phyloP scores from a whole-genome alignment of 2,329 filamentous ascomycete species.

The Gliomastix tumulicola region DNA sequence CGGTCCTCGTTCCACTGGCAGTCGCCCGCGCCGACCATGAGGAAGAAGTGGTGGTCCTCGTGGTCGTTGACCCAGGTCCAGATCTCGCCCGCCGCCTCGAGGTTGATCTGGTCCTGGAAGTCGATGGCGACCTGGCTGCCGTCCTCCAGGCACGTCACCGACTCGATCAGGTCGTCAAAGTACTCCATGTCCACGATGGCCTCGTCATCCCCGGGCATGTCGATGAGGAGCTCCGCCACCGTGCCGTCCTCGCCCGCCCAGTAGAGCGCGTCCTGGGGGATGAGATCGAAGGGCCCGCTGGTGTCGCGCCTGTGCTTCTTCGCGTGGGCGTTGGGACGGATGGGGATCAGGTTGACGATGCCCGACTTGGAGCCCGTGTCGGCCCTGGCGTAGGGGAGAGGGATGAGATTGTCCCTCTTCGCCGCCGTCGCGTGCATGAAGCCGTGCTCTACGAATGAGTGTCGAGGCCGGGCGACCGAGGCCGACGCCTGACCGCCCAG shows the following conservation, averaged over 20 bases:
- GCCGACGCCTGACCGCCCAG: no score
- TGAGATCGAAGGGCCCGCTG: neutral
- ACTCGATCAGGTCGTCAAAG: slow-evolving; percentile 2
- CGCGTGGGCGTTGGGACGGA: neutral
- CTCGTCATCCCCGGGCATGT: slow-evolving; percentile 1
- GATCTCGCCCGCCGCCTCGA: neutral
- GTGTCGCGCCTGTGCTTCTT: neutral
- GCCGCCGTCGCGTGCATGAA: no score
- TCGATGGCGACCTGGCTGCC: neutral
- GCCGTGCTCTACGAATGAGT: no score
- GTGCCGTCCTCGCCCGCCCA: slow-evolving; percentile 1
- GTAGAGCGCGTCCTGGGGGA: neutral
- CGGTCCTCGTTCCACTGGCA: slow-evolving; percentile 1
- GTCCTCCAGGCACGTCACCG: neutral
- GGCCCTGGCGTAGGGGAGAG: no score
- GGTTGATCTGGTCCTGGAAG: neutral
- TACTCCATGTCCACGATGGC: slow-evolving; percentile 1
- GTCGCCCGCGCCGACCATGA: slow-evolving; percentile 1
- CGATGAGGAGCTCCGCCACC: neutral
- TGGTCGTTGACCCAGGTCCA: slow-evolving; percentile 2
- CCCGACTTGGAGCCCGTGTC: no score
- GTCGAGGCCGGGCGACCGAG: no score
- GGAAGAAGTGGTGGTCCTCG: neutral
- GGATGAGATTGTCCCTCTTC: no score
- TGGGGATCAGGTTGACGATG: neutral